Percentiles rank a stretch among this genome's conserved stretches.
Evolutionary conservation across 345 rosid species (phyloP).

Genomic region (Rhizophora mangle): DNA sequence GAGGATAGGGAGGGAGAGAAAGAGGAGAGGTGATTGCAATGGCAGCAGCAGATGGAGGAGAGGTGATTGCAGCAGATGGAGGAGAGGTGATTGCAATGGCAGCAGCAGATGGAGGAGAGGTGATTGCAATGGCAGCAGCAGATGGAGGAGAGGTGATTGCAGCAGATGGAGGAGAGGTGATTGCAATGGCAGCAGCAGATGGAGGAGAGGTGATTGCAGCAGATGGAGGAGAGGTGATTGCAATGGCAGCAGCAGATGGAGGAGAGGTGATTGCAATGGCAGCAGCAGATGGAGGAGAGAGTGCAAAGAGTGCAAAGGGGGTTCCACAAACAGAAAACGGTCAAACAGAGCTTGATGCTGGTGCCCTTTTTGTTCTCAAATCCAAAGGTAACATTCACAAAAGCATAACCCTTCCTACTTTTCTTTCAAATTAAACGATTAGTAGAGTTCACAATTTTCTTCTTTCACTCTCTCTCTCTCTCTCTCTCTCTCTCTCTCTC

Average conservation of each 20-base stretch:
- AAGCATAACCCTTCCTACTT: too few species aligned
- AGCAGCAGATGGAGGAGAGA: conserved; percentile 11
- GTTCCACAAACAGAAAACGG: conserved; percentile 15
- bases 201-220: too few species aligned
- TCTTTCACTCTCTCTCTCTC: not conserved
- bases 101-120: not conserved
- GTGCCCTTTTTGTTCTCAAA: conserved; percentile 82
- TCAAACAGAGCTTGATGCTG: conserved; percentile 57
- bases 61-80: not conserved
- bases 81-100: not conserved
- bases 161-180: not conserved
- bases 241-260: not conserved
- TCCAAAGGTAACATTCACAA: conserved; percentile 50
- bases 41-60: not conserved
- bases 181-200: too few species aligned
- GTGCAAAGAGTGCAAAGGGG: not conserved
- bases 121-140: too few species aligned
- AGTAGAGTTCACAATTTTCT: not conserved
- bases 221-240: conserved; percentile 12
- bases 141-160: too few species aligned
- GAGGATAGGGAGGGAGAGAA: not conserved
- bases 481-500: too few species aligned
- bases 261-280: too few species aligned
- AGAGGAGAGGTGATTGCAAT: not conserved
- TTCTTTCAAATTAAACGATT: too few species aligned